phyloP scores from a whole-genome alignment of 805 yeast species.

The Sugiyamaella chiloensis region DNA sequence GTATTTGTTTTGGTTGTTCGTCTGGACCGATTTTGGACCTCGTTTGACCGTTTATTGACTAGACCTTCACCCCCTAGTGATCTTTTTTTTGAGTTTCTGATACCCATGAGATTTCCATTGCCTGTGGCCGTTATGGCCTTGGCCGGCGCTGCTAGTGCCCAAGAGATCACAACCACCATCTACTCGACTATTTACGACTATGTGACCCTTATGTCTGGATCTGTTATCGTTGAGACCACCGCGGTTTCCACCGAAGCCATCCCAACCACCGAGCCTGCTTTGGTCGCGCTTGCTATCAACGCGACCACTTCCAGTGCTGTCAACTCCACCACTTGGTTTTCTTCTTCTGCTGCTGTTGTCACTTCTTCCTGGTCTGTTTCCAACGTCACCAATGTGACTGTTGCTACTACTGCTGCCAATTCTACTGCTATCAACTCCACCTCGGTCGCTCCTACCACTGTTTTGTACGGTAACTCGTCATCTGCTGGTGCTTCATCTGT shows the following conservation, averaged over 20 bases:
- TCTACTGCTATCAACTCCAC: constrained; percentile 11
- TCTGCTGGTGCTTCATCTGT: constrained; percentile 12
- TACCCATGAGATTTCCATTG: constrained; percentile 4
- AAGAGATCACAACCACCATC: constrained; percentile 25
- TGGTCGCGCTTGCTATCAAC: constrained; percentile 19
- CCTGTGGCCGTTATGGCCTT: constrained; percentile 1
- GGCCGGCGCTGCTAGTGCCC: constrained; percentile 1
- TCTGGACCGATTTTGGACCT: not conserved
- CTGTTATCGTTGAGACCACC: constrained; percentile 15
- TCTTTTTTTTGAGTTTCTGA: not conserved
- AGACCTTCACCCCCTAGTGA: not conserved
- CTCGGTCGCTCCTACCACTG: constrained; percentile 14
- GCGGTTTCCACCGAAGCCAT: constrained; percentile 20
- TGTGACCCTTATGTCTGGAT: constrained; percentile 21
- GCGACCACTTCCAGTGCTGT: not conserved
- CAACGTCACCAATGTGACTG: constrained; percentile 10
- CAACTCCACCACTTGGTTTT: constrained; percentile 1
- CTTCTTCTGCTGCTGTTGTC: not conserved
- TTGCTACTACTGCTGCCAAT: constrained; percentile 5
- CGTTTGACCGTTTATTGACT: not conserved
- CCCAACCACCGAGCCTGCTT: constrained; percentile 15
- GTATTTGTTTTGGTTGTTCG: not conserved
- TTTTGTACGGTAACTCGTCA: constrained; percentile 4
- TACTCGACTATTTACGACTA: constrained; percentile 24
- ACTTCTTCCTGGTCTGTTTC: constrained; percentile 6